Percentiles rank a stretch among this genome's conserved stretches.
These are phyloP conservation scores for Boletus pseudo-olivaceus DNA, from an alignment of 768 basidiomycete genomes.

Conservation along the genomic window DNA sequence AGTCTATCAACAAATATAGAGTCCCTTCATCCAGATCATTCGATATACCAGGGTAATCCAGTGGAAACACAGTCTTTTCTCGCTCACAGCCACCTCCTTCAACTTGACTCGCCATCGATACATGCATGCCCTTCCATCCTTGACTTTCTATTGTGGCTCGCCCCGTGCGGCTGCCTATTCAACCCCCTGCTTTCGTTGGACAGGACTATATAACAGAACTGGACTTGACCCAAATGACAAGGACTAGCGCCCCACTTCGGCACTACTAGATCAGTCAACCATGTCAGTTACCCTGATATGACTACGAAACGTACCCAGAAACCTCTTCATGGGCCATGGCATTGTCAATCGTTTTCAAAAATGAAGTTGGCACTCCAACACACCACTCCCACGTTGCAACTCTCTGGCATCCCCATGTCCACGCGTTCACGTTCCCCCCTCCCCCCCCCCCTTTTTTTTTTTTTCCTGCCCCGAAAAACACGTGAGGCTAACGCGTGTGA, in stretches of 20 bases:
- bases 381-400: slow-evolving; percentile 42
- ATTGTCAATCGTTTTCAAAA: slow-evolving; percentile 39
- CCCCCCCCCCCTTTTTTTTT: no score
- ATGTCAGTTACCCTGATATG: slow-evolving; percentile 27
- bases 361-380: slow-evolving; percentile 31
- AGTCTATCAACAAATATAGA: slow-evolving; percentile 42
- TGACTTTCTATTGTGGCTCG: slow-evolving; percentile 57
- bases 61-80: neutral
- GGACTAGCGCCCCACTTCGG: slow-evolving; percentile 46
- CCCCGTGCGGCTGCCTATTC: slow-evolving; percentile 50
- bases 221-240: slow-evolving; percentile 48
- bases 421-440: neutral
- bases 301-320: slow-evolving; percentile 51
- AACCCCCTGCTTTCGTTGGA: slow-evolving; percentile 52
- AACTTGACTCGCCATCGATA: no score
- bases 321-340: slow-evolving; percentile 46
- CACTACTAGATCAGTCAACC: slow-evolving; percentile 22
- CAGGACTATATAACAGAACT: slow-evolving; percentile 49
- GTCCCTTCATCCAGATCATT: slow-evolving; percentile 40
- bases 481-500: neutral
- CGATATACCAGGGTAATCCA: no score
- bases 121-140: slow-evolving; percentile 44
- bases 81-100: slow-evolving; percentile 17
- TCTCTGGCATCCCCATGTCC: neutral
- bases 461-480: neutral